Percentiles rank a stretch among this genome's conserved stretches.
These are phyloP conservation scores for Linnemannia schmuckeri DNA, from an alignment of 192 early-diverging fungal species.

Conservation along the genomic window DNA sequence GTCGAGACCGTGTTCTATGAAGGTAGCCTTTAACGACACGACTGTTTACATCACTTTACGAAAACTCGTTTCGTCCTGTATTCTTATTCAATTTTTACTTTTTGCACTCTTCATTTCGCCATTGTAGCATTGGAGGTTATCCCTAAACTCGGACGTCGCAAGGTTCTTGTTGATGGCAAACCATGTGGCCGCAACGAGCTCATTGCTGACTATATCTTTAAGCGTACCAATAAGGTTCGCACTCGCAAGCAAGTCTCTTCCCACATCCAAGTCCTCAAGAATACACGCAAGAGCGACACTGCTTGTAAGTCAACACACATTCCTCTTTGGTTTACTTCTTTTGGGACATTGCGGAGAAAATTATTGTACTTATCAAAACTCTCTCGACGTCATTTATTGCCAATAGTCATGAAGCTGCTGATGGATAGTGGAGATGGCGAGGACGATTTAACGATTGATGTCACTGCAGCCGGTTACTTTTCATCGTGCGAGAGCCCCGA, in stretches of 20 bases:
- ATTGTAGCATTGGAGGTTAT: slow-evolving; percentile 63
- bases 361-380: background rate
- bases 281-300: slow-evolving; percentile 72
- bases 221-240: slow-evolving; percentile 73
- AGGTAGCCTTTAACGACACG: slow-evolving; percentile 43
- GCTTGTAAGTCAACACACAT: slow-evolving; percentile 55
- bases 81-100: background rate
- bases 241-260: slow-evolving; percentile 84
- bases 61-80: background rate
- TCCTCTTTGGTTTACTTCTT: background rate
- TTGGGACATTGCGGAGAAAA: background rate
- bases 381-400: background rate
- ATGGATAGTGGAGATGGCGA: slow-evolving; percentile 65
- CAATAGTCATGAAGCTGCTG: slow-evolving; percentile 65
- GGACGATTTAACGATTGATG: slow-evolving; percentile 55
- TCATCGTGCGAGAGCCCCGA: slow-evolving; percentile 40
- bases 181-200: slow-evolving; percentile 79
- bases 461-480: slow-evolving; percentile 24
- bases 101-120: background rate
- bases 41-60: background rate
- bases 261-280: slow-evolving; percentile 85
- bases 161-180: slow-evolving; percentile 67
- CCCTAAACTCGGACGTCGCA: slow-evolving; percentile 67
- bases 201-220: slow-evolving; percentile 81
- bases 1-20: slow-evolving; percentile 73